Base-by-base conservation (phyloP, 352 stramenopile genomes). In the Blastocystis sp. region DNA sequence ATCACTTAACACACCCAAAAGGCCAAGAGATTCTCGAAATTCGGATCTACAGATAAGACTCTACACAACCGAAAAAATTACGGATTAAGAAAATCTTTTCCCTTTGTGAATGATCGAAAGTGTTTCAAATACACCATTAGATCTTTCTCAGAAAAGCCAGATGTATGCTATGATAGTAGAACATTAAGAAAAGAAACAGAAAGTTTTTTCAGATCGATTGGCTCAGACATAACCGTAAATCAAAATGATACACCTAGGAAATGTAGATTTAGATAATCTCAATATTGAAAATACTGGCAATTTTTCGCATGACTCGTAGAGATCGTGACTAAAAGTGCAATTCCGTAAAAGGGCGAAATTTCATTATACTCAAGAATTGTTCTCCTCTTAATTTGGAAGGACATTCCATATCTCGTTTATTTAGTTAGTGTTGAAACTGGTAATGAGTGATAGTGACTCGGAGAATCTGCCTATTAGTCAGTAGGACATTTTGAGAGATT, bases 21-120 rank as follows among this genome's bases (percentile, higher is more conserved):
- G 45, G 45, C 78, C 78, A 9, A 89, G 55, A 13, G 78, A 89
- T 43, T 89, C 66, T 13, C 78, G 54, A 59, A 89, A 89, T 45
- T 89, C 55, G 26, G 53, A 54, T 39, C 78, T 89, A 89, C 34
- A 45, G 2, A 45, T 85, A 30, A 85, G 24, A 50, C 45, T 54
- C 9, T 39, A 53, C 50, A 50, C 47, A 41, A 39, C 20, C 18
- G 39, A 81, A 5, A 4, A 3, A 5, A 13, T 0, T 66, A 85
- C 73, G 53, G 18, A 20, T 85, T 68, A 39, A 85, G 7, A 68
- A 34, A 41, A 45, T 65, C 39, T 37, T 85, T 85, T 20, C 55
- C 73, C n/a, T 85, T 68, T 18, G 73, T 53, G 39, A 69, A 85
- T 24, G 73, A 68, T 13, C 34, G 54, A 41, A 85, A 85, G 47